Conservation (phyloP, 768 basidiomycete species). For the Hericium coralloides region DNA sequence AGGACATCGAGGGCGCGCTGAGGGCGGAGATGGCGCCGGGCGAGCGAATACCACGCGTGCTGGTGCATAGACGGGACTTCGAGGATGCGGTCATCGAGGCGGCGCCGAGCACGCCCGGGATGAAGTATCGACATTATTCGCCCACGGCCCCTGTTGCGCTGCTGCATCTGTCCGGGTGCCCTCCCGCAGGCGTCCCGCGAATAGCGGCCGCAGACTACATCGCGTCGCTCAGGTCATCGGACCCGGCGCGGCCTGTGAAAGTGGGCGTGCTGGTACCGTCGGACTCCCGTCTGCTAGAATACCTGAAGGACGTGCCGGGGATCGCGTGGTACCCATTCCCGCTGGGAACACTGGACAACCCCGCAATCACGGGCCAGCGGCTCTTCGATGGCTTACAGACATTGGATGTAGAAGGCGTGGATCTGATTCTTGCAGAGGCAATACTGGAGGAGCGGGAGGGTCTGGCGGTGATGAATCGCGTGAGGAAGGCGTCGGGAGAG, state of each 20-base stretch:
- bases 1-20: constrained; percentile 66
- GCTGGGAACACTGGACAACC: constrained; percentile 40
- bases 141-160: constrained; percentile 82
- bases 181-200: constrained; percentile 27
- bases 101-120: constrained; percentile 91
- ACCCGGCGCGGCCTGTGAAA: constrained; percentile 24
- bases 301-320: constrained; percentile 16
- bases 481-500: constrained; percentile 80
- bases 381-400: constrained; percentile 84
- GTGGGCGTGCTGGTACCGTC: constrained; percentile 64
- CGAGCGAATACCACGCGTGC: constrained; percentile 31
- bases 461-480: constrained; percentile 90
- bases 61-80: constrained; percentile 79
- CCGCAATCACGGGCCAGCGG: constrained; percentile 63
- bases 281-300: constrained; percentile 36
- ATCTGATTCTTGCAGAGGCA: constrained; percentile 81
- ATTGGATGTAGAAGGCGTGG: constrained; percentile 68
- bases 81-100: constrained; percentile 57
- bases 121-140: constrained; percentile 98
- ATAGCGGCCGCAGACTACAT: constrained; percentile 31
- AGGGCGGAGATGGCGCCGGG: constrained; percentile 25
- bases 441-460: constrained; percentile 75
- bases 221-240: constrained; percentile 21
- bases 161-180: constrained; percentile 41
- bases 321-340: constrained; percentile 49